Evolutionary conservation across 83 land plant genomes (phyloP).

Genomic region (Picea engelmannii): DNA sequence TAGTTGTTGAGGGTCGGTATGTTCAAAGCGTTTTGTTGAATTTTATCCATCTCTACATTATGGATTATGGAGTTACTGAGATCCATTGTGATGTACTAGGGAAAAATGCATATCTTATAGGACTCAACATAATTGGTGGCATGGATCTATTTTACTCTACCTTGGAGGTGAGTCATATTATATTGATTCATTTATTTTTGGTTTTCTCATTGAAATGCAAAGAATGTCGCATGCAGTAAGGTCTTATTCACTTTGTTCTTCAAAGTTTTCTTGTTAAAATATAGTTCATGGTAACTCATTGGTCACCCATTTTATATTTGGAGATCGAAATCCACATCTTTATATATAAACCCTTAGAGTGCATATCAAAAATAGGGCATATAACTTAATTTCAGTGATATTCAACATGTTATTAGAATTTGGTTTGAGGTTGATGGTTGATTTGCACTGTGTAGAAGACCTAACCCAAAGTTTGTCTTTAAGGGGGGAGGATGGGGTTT

Average conservation of each 20-base stretch:
- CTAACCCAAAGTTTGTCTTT: no score
- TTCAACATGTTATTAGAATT: no score
- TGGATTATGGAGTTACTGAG: constrained; percentile 78
- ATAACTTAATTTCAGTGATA: no score
- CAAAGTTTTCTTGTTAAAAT: background rate
- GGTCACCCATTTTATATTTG: background rate
- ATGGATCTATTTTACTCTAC: constrained; percentile 89
- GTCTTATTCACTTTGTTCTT: background rate
- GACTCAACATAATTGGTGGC: constrained; percentile 93
- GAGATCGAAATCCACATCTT: background rate
- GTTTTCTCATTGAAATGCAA: background rate
- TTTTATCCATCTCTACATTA: constrained; percentile 50
- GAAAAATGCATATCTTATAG: constrained; percentile 77
- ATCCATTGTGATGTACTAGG: constrained; percentile 85
- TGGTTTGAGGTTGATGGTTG: no score
- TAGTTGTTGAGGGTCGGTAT: constrained; percentile 71
- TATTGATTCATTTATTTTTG: background rate
- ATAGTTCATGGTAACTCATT: background rate
- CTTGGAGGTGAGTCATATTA: constrained; percentile 61
- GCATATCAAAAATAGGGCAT: no score
- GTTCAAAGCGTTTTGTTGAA: constrained; percentile 52
- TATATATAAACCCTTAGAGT: background rate
- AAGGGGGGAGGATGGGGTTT: no score
- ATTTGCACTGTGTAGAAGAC: no score
- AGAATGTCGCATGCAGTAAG: background rate